phyloP scores from a whole-genome alignment of 352 stramenopile genomes.

The Phytopythium ostracodes region DNA sequence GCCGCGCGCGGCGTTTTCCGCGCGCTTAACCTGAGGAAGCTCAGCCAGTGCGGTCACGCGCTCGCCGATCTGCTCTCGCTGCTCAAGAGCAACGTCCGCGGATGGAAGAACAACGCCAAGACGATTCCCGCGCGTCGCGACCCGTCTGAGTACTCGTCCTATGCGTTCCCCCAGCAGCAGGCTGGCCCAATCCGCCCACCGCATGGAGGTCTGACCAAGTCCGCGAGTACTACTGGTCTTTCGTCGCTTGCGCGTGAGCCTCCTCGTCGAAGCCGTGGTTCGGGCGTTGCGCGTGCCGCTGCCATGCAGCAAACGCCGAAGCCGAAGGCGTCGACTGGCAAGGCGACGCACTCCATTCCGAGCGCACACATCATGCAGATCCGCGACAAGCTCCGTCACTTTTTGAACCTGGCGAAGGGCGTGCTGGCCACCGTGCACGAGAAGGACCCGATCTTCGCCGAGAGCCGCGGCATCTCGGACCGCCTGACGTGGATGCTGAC shows the following conservation, averaged over 20 bases:
- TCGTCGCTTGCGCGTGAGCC: conserved; percentile 70
- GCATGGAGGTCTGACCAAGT: conserved; percentile 72
- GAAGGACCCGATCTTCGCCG: conserved; percentile 66
- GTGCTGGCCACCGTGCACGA: conserved; percentile 78
- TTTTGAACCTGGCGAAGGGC: conserved; percentile 92
- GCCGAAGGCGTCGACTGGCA: conserved; percentile 46
- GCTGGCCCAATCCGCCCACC: conserved; percentile 32
- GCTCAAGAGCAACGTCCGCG: conserved; percentile 57
- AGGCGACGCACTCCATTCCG: conserved; percentile 69
- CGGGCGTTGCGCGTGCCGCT: conserved; percentile 76
- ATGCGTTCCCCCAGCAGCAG: conserved; percentile 69
- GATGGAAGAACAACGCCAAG: conserved; percentile 81
- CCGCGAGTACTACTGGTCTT: conserved; percentile 82
- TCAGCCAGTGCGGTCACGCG: conserved; percentile 54
- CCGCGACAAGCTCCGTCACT: conserved; percentile 92
- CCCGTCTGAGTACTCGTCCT: conserved; percentile 81
- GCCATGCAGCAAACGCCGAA: conserved; percentile 77
- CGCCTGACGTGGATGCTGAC: conserved; percentile 95
- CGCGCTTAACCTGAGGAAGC: conserved; percentile 69
- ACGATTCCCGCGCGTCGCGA: conserved; percentile 78
- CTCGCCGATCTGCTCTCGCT: conserved; percentile 69
- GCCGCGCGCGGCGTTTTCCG: conserved; percentile 74
- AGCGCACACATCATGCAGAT: conserved; percentile 87
- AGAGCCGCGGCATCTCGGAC: conserved; percentile 92
- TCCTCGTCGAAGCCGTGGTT: conserved; percentile 73